phyloP scores from a whole-genome alignment of 2,329 filamentous ascomycete genomes.

The Ilyonectria sp. region DNA sequence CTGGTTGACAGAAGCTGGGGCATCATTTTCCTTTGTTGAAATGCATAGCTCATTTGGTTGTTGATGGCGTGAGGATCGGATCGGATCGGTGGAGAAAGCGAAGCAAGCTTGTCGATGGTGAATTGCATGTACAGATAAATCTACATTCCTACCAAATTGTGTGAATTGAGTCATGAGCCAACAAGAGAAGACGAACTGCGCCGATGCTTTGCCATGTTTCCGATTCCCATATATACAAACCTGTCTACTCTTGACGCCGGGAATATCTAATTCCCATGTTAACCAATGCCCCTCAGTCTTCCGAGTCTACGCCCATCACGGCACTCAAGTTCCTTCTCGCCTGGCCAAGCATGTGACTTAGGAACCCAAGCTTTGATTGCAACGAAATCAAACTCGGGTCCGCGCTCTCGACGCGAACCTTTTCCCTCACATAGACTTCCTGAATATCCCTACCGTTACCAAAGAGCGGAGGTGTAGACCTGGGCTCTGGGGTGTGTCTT shows the following conservation, averaged over 20 bases:
- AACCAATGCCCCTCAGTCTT: constrained; percentile 37
- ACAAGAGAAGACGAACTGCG: constrained; percentile 9
- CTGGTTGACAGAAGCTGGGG: not conserved
- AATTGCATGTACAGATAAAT: constrained; percentile 47
- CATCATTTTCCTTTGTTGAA: constrained; percentile 8
- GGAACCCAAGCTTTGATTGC: constrained; percentile 84
- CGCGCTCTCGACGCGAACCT: constrained; percentile 89
- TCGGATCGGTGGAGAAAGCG: constrained; percentile 36
- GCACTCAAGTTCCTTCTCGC: constrained; percentile 81
- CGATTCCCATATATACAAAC: constrained; percentile 21
- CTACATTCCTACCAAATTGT: constrained; percentile 42
- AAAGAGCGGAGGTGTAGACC: constrained; percentile 36
- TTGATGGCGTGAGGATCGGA: constrained; percentile 33
- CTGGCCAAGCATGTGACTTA: constrained; percentile 80
- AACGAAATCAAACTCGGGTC: constrained; percentile 89
- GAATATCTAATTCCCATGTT: constrained; percentile 48
- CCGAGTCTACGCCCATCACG: constrained; percentile 77
- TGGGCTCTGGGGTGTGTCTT: constrained; percentile 44
- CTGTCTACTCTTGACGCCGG: constrained; percentile 24
- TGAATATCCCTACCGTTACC: constrained; percentile 46
- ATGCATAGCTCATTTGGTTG: constrained; percentile 38
- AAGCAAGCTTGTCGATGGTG: constrained; percentile 41
- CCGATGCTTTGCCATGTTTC: constrained; percentile 14
- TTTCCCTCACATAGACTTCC: constrained; percentile 90
- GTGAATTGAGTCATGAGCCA: constrained; percentile 25